Evolutionary conservation across 768 basidiomycete species (phyloP).

Genomic region (Lenzites betulinus): DNA sequence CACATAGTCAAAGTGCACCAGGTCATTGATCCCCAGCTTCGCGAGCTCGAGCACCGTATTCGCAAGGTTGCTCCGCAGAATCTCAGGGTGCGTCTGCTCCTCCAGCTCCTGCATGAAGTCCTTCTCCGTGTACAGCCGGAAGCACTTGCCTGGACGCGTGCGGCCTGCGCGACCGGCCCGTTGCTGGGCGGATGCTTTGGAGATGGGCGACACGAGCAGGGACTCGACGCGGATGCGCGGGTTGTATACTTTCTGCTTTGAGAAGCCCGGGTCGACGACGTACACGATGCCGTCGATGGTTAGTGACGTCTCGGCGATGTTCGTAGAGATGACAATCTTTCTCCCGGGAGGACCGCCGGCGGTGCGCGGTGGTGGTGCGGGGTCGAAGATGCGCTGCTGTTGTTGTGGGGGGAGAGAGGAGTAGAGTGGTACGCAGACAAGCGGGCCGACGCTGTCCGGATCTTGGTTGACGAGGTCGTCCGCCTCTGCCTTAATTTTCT

Average conservation of each 20-base stretch:
- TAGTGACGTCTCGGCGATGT: slow-evolving; percentile 95
- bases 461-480: slow-evolving; percentile 78
- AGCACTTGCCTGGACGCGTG: slow-evolving; percentile 96
- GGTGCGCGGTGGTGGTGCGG: slow-evolving; percentile 65
- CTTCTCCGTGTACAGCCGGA: slow-evolving; percentile 94
- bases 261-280: slow-evolving; percentile 96
- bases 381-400: slow-evolving; percentile 96
- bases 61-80: slow-evolving; percentile 88
- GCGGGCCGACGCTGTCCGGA: slow-evolving; percentile 76
- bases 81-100: slow-evolving; percentile 97
- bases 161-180: slow-evolving; percentile 95
- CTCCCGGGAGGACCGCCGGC: slow-evolving; percentile 80
- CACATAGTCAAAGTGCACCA: slow-evolving; percentile 33
- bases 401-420: slow-evolving; percentile 93
- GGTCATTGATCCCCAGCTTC: slow-evolving; percentile 84
- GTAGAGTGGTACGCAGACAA: slow-evolving; percentile 91
- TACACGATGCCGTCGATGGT: slow-evolving; percentile 99
- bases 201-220: slow-evolving; percentile 91
- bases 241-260: slow-evolving; percentile 98
- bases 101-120: slow-evolving; percentile 96
- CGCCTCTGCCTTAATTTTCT: slow-evolving; percentile 89
- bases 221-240: slow-evolving; percentile 96
- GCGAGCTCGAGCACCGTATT: slow-evolving; percentile 93
- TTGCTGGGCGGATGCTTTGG: slow-evolving; percentile 96
- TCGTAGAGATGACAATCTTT: slow-evolving; percentile 94